Conservation (phyloP, 352 stramenopile species). For the Globisporangium sylvaticum region DNA sequence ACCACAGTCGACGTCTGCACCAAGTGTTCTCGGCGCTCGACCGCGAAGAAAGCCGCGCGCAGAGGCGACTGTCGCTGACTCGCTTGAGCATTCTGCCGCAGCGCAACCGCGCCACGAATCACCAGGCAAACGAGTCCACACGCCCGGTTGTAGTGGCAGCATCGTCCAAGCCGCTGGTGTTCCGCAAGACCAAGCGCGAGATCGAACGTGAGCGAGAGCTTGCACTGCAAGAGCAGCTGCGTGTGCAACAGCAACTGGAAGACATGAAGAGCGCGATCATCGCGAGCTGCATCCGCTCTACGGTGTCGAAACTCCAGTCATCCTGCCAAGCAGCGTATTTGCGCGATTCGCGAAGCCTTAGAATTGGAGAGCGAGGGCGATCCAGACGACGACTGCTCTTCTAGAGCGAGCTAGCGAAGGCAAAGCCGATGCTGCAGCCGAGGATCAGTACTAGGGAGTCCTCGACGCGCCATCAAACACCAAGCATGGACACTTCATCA, state of each 20-base stretch:
- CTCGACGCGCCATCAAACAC: not conserved
- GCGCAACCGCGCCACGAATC: no score
- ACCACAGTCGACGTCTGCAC: constrained; percentile 36
- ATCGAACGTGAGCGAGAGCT: constrained; percentile 39
- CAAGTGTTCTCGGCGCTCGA: constrained; percentile 28
- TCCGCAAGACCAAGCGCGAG: constrained; percentile 55
- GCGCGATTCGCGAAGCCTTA: not conserved
- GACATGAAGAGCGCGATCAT: constrained; percentile 9
- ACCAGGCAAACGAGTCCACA: not conserved
- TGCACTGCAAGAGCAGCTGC: constrained; percentile 19
- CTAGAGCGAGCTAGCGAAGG: constrained; percentile 13
- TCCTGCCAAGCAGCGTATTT: constrained; percentile 8
- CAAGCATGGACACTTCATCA: not conserved
- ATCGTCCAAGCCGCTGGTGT: constrained; percentile 32
- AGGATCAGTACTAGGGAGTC: not conserved
- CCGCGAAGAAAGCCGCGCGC: constrained; percentile 32
- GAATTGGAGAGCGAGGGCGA: constrained; percentile 20
- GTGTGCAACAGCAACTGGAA: constrained; percentile 18
- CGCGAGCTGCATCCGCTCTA: constrained; percentile 3
- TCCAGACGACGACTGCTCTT: constrained; percentile 36
- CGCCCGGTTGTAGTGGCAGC: constrained; percentile 9
- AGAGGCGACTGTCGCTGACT: constrained; percentile 14
- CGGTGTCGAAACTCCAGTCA: constrained; percentile 2
- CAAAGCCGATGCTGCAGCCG: not conserved
- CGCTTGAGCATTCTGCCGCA: constrained; percentile 9